Evolutionary conservation across 106 monocot genomes (phyloP).

Genomic region (Hemerocallis citrina): DNA sequence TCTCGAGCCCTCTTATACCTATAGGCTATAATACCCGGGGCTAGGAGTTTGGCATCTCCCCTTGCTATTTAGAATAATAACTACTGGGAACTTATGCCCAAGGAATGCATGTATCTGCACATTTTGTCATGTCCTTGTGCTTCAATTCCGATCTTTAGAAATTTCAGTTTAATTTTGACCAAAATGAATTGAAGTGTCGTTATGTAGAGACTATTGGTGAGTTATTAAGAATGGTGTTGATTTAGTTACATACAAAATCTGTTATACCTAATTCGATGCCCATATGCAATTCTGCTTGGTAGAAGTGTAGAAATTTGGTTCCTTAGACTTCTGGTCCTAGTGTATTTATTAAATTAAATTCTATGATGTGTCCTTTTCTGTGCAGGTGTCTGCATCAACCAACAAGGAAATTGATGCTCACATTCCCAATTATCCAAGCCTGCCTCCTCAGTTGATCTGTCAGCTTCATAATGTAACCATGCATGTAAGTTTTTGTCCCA

Average conservation of each 20-base stretch:
- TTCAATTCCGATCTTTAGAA: too few relatives aligned
- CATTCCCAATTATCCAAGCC: constrained; percentile 17
- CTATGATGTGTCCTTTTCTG: background rate
- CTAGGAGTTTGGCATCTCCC: too few relatives aligned
- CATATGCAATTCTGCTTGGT: background rate
- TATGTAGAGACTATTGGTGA: background rate
- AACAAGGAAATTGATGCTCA: constrained; percentile 16
- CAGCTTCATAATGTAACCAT: constrained; percentile 97
- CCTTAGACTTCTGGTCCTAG: too few relatives aligned
- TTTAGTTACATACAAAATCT: background rate
- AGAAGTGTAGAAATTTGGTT: background rate
- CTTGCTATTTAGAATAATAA: too few relatives aligned
- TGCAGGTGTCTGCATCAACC: constrained; percentile 17
- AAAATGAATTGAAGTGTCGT: background rate
- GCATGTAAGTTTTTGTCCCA: constrained; percentile 47
- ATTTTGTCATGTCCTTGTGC: too few relatives aligned
- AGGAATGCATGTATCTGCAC: too few relatives aligned
- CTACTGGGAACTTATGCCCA: too few relatives aligned
- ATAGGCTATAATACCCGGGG: too few relatives aligned
- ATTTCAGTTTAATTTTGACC: too few relatives aligned
- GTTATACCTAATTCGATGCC: background rate
- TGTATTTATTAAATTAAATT: background rate
- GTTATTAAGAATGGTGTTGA: background rate
- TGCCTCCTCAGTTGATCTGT: constrained; percentile 16
- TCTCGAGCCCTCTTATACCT: too few relatives aligned